These are phyloP conservation scores for Letharia lupina DNA, from an alignment of 495 filamentous ascomycete genomes.

Conservation along the genomic window DNA sequence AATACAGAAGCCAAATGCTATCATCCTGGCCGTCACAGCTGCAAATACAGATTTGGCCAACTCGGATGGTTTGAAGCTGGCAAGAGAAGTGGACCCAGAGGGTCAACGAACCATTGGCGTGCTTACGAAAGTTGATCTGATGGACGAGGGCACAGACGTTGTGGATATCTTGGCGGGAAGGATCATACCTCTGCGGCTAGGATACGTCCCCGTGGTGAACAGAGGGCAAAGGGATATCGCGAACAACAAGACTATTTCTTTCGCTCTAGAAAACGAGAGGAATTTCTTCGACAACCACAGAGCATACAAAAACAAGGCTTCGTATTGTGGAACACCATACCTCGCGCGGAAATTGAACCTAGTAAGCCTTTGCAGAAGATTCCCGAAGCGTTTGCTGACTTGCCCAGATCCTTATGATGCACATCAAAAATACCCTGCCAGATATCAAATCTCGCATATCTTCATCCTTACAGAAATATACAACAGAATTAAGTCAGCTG, in stretches of 20 bases:
- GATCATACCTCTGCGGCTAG: constrained; percentile 90
- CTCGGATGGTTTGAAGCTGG: constrained; percentile 94
- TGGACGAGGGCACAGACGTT: constrained; percentile 99
- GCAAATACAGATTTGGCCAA: constrained; percentile 98
- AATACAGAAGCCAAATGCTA: constrained; percentile 95
- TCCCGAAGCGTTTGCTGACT: constrained; percentile 14
- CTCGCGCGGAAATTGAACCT: constrained; percentile 94
- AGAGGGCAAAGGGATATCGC: constrained; percentile 98
- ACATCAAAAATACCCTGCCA: constrained; percentile 98
- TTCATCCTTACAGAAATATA: constrained; percentile 87
- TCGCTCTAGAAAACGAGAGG: constrained; percentile 89
- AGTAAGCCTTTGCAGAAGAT: constrained; percentile 34
- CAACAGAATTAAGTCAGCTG: constrained; percentile 66
- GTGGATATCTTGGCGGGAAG: constrained; percentile 98
- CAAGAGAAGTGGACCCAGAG: constrained; percentile 94
- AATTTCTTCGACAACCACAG: constrained; percentile 98
- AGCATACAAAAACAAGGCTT: constrained; percentile 95
- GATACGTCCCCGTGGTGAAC: constrained; percentile 98
- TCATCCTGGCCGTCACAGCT: constrained; percentile 91
- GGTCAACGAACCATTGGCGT: constrained; percentile 98
- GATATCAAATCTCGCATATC: constrained; percentile 96
- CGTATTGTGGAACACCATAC: constrained; percentile 97
- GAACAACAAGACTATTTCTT: constrained; percentile 88
- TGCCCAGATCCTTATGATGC: constrained; percentile 93
- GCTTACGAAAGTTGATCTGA: constrained; percentile 96